Evolutionary conservation across 1,284 basidiomycete genomes (phyloP), one percentile per base, ranked within the genome.

Genomic region (Peniophora sp.): DNA sequence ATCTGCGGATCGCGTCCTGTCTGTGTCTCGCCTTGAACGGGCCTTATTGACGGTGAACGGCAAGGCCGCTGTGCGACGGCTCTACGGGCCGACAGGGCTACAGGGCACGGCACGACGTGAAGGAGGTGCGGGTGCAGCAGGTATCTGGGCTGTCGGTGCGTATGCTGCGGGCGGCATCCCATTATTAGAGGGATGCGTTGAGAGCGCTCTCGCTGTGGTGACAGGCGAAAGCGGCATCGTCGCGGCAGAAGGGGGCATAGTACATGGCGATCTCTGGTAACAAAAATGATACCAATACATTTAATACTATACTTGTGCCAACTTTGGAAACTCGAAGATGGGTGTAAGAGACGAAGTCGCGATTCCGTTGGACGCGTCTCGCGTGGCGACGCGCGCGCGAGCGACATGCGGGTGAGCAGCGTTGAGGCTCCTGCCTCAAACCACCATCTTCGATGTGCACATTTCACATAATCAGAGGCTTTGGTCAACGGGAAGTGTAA

Each of bases 151-250:
- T 41, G 79, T 77, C 58, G 77, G 81, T 12, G 72, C 77, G 36
- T 82, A 78, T 63, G 79, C 76, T 20, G 69, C 76, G 58, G 61
- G 68, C 32, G 82, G 83, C 1, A 81, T 85, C 22, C 83, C 82
- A 11, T 61, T 85, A 49, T 61, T 85, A 52, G 83, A 85, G 57
- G 81, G 81, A 8, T 85, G 83, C 60, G 81, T 83, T 3, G 70
- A 73, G 36, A 83, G 81, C 56, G 80, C 79, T 24, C 68, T 70
- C 59, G 73, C 71, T 51, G 74, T 82, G 3, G 77, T 79, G 3
- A 73, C 24, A 3, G 23, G 44, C 14, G 20, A 20, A 80, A 53
- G 73, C 52, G 77, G 65, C 2, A 51, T 66, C 68, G 52, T 64
- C 52, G 50, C 24, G 22, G 53, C 55, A 34, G 65, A 66, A 50